These are phyloP conservation scores for Leccinum solheimii DNA, from an alignment of 1,284 basidiomycete genomes.

Conservation along the genomic window DNA sequence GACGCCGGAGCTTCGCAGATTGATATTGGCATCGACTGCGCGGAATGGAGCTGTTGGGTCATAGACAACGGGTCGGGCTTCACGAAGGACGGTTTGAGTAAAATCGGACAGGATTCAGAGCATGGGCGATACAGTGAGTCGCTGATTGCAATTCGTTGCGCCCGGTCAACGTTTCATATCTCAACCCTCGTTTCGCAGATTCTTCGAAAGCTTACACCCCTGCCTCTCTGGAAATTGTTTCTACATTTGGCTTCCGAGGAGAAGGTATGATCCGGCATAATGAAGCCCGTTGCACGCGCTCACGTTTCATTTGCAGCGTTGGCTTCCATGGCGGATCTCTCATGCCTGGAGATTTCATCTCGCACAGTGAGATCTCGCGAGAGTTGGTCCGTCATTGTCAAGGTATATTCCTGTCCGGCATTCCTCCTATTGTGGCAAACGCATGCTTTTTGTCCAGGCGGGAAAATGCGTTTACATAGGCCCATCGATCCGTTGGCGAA, in stretches of 20 bases:
- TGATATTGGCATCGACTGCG: slow-evolving; percentile 65
- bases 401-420: slow-evolving; percentile 47
- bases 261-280: slow-evolving; percentile 59
- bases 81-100: slow-evolving; percentile 52
- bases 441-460: slow-evolving; percentile 44
- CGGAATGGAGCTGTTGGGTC: slow-evolving; percentile 79
- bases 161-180: neutral
- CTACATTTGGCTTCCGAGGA: slow-evolving; percentile 84
- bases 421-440: slow-evolving; percentile 3
- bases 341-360: slow-evolving; percentile 77
- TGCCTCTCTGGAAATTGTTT: slow-evolving; percentile 49
- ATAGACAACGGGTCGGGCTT: slow-evolving; percentile 84
- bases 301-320: slow-evolving; percentile 52
- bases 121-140: slow-evolving; percentile 66
- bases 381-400: slow-evolving; percentile 73
- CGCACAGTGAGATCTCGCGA: slow-evolving; percentile 57
- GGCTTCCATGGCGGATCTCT: slow-evolving; percentile 77
- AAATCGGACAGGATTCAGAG: slow-evolving; percentile 53
- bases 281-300: slow-evolving; percentile 9
- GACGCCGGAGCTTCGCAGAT: slow-evolving; percentile 66
- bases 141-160: neutral
- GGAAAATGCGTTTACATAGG: slow-evolving; percentile 69
- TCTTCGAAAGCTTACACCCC: slow-evolving; percentile 70
- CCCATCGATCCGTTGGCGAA: slow-evolving; percentile 67
- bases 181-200: slow-evolving; percentile 38